Percentiles rank a stretch among this genome's conserved stretches.
Conservation (phyloP, 305 asterid species). For the Rubia peregrina region DNA sequence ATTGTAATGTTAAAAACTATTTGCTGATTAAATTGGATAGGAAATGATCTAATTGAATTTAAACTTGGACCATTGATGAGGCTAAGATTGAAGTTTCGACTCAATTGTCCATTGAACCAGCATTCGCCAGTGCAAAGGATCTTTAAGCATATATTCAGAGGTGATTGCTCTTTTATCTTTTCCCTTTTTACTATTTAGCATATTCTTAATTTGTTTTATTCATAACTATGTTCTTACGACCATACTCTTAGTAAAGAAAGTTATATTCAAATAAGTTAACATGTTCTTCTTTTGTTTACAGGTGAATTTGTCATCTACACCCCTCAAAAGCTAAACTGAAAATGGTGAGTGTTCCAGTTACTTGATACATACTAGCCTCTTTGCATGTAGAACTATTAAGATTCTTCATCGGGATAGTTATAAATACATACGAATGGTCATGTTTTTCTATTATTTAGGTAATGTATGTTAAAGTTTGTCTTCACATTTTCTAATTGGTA, state of each 20-base stretch:
- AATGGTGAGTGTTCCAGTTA: conserved; percentile 53
- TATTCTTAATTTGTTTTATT: too few species aligned
- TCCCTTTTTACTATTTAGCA: too few species aligned
- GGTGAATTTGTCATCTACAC: conserved; percentile 85
- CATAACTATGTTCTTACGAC: too few species aligned
- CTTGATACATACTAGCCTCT: background rate
- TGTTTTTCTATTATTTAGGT: background rate
- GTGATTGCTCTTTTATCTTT: too few species aligned
- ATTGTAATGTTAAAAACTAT: background rate
- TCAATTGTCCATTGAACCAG: background rate
- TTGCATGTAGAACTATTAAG: background rate
- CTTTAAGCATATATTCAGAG: too few species aligned
- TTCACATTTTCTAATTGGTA: conserved; percentile 1
- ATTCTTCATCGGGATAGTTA: background rate
- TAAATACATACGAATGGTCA: background rate
- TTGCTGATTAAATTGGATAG: background rate
- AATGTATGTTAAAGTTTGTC: conserved; percentile 1
- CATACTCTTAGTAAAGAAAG: background rate
- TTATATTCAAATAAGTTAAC: background rate
- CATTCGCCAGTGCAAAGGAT: background rate
- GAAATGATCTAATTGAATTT: background rate
- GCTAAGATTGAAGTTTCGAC: background rate
- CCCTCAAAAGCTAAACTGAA: conserved; percentile 78
- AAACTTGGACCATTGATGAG: background rate
- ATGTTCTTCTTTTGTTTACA: conserved; percentile 31